Percentiles rank a stretch among this genome's conserved stretches.
Evolutionary conservation across 169 alveolate genomes (phyloP).

Genomic region (Cryptosporidium viatorum): DNA sequence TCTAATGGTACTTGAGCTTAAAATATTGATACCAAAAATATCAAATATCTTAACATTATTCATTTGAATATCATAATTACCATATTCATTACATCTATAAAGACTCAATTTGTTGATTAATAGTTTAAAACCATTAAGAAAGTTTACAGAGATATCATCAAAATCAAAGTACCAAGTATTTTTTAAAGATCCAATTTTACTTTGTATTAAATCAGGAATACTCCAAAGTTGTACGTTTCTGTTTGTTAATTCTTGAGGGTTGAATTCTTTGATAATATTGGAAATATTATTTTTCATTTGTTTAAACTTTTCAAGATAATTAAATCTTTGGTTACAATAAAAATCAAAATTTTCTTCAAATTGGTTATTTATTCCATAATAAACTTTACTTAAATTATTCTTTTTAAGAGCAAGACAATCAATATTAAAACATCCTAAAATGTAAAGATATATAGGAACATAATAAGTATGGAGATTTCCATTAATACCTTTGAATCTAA

Average conservation of each 20-base stretch:
- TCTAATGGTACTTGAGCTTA: not conserved
- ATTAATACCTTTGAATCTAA: not conserved
- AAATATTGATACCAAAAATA: not conserved
- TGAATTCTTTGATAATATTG: not conserved
- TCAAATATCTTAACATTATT: not conserved
- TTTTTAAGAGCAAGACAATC: constrained; percentile 33
- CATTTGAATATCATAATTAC: constrained; percentile 50
- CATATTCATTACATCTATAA: constrained; percentile 64
- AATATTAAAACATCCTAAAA: constrained; percentile 1
- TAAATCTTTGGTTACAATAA: constrained; percentile 4
- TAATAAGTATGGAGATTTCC: constrained; percentile 25
- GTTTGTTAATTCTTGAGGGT: not conserved
- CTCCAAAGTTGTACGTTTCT: constrained; percentile 13
- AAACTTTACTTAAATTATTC: constrained; percentile 16
- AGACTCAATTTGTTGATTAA: constrained; percentile 9
- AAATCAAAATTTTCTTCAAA: constrained; percentile 44
- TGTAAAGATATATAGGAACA: constrained; percentile 31
- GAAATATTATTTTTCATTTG: not conserved
- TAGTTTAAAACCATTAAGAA: constrained; percentile 7
- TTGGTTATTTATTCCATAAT: constrained; percentile 51
- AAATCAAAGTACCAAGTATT: constrained; percentile 54
- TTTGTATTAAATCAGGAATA: constrained; percentile 11
- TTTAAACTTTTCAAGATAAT: constrained; percentile 11
- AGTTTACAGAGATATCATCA: constrained; percentile 33
- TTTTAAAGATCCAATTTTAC: constrained; percentile 6